Base-by-base conservation (phyloP, 495 filamentous ascomycete species). In the Hypoxylon lienhwacheense region DNA sequence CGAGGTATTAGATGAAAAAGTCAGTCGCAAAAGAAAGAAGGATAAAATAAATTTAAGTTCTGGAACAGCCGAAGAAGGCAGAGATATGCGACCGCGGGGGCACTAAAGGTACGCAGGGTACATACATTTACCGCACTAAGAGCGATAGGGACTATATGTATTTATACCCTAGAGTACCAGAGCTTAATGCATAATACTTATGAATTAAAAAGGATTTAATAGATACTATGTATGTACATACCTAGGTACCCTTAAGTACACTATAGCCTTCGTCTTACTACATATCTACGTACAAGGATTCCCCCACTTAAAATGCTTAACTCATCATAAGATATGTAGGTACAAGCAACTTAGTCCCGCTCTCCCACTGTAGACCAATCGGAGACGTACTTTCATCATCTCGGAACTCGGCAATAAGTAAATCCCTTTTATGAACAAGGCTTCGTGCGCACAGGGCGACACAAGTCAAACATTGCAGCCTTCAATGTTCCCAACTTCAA, bases 321-420 rank as follows among this genome's bases (percentile, higher is more conserved):
- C n/a, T n/a, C n/a, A n/a, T n/a, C n/a, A n/a, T n/a, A n/a, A n/a
- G n/a, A 31, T 31, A 31, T 8, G 8, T 10, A 31, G 28, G 28
- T 28, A 28, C 25, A 28, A 5, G 10, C 5, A n/a, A n/a, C n/a
- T n/a, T n/a, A n/a, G n/a, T n/a, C n/a, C n/a, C n/a, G n/a, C n/a
- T n/a, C n/a, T n/a, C n/a, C n/a, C n/a, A n/a, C n/a, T n/a, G n/a
- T n/a, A n/a, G n/a, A n/a, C n/a, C n/a, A n/a, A n/a, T n/a, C n/a
- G n/a, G n/a, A n/a, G n/a, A n/a, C n/a, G n/a, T n/a, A n/a, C n/a
- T n/a, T n/a, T 35, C 11, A 16, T 3, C 14, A 10, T 10, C 19
- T 26, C 39, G 55, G 46, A n/a, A 42, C 25, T 41, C 58, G 58
- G 58, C 22, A 19, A 47, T 47, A 61, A 25, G n/a, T 61, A 61